These are phyloP conservation scores for Daldinia concentrica DNA, from an alignment of 495 filamentous ascomycete genomes.

Conservation along the genomic window DNA sequence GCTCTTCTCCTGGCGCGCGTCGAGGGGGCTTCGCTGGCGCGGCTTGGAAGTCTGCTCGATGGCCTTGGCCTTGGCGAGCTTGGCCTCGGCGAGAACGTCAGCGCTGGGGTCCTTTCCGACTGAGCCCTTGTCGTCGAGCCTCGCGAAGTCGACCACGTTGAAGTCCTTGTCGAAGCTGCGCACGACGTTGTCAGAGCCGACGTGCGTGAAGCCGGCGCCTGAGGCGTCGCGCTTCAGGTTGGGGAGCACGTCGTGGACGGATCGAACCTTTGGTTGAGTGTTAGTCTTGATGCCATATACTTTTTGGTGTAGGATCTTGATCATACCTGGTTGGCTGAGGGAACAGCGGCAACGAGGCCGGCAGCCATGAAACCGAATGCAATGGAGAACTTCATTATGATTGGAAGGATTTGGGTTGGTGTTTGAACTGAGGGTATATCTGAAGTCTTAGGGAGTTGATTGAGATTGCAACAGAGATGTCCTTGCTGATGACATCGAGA, in stretches of 20 bases:
- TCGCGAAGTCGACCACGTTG: conserved; percentile 34
- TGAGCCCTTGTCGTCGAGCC: conserved; percentile 11
- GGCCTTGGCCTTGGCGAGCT: conserved; percentile 16
- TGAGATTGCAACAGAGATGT: not conserved
- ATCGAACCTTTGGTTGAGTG: conserved; percentile 5
- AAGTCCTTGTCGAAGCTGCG: conserved; percentile 32
- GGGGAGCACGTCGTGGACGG: conserved; percentile 22
- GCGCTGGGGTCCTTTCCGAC: conserved; percentile 12
- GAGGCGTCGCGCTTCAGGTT: conserved; percentile 25
- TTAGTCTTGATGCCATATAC: conserved; percentile 14
- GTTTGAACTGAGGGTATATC: not conserved
- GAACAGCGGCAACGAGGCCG: conserved; percentile 18
- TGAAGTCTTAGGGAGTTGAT: not conserved
- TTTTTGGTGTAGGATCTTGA: no score
- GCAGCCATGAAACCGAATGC: conserved; percentile 13
- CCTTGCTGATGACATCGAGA: not conserved
- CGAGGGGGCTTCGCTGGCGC: conserved; percentile 12
- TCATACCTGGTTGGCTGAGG: conserved; percentile 30
- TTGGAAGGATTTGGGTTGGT: not conserved
- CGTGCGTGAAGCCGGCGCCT: conserved; percentile 33
- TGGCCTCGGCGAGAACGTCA: conserved; percentile 23
- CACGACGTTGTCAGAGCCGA: conserved; percentile 37
- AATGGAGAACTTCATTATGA: conserved; percentile 29
- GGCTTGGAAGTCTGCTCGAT: conserved; percentile 17
- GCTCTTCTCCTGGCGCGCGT: conserved; percentile 19